phyloP scores from a whole-genome alignment of 345 rosid species.

The Passiflora organensis region DNA sequence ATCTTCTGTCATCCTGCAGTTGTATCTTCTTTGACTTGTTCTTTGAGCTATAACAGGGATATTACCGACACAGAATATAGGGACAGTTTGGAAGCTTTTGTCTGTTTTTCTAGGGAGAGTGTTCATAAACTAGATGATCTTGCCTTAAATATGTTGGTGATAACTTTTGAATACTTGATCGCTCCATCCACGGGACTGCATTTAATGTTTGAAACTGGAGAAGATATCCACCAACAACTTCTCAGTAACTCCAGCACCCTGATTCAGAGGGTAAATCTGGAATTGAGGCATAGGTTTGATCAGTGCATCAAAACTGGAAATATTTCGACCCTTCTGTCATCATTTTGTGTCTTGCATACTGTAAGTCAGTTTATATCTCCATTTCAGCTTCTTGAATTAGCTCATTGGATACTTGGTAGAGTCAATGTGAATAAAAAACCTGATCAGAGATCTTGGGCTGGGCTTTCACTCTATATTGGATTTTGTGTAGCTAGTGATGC shows the following conservation, averaged over 20 bases:
- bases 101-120: conserved; percentile 34
- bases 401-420: conserved; percentile 48
- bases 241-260: conserved; percentile 41
- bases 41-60: conserved; percentile 39
- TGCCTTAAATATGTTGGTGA: conserved; percentile 51
- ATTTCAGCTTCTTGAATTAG: conserved; percentile 59
- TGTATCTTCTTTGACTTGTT: conserved; percentile 37
- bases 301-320: conserved; percentile 41
- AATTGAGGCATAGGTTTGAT: conserved; percentile 40
- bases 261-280: conserved; percentile 37
- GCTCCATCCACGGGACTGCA: conserved; percentile 28
- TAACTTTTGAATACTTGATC: conserved; percentile 43
- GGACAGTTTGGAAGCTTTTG: conserved; percentile 34
- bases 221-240: conserved; percentile 28
- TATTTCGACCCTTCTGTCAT: conserved; percentile 42
- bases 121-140: conserved; percentile 51
- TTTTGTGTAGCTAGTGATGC: conserved; percentile 61
- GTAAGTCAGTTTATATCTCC: conserved; percentile 59
- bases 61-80: conserved; percentile 22
- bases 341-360: conserved; percentile 49
- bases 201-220: conserved; percentile 21
- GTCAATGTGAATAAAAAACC: conserved; percentile 25
- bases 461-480: conserved; percentile 42
- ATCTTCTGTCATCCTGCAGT: conserved; percentile 65
- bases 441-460: conserved; percentile 22